Conservation (phyloP, 306 rosid species). For the Oemleria cerasiformis region DNA sequence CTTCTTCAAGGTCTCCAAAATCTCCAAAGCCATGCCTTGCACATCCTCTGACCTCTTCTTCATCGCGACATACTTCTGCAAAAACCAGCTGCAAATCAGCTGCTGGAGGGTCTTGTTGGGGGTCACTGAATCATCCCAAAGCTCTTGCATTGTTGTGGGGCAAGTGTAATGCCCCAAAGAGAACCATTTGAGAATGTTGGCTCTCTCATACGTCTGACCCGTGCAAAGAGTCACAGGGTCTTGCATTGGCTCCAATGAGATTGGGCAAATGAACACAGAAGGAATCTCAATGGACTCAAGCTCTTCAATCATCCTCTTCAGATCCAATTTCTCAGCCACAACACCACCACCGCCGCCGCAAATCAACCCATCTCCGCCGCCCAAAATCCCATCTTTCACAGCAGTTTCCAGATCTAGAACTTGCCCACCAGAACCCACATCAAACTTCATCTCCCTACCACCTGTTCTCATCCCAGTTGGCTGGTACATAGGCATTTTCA, state of each 20-base stretch:
- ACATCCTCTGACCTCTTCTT: slow-evolving; percentile 67
- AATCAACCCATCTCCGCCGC: slow-evolving; percentile 34
- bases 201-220: slow-evolving; percentile 81
- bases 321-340: slow-evolving; percentile 46
- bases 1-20: slow-evolving; percentile 51
- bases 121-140: slow-evolving; percentile 70
- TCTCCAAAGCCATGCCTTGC: slow-evolving; percentile 55
- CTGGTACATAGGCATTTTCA: slow-evolving; percentile 46
- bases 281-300: slow-evolving; percentile 64
- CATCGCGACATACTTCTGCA: slow-evolving; percentile 47
- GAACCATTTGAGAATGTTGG: slow-evolving; percentile 75
- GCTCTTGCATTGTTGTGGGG: slow-evolving; percentile 86
- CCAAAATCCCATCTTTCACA: slow-evolving; percentile 60
- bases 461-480: slow-evolving; percentile 16
- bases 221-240: slow-evolving; percentile 90
- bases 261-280: slow-evolving; percentile 72
- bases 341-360: slow-evolving; percentile 23
- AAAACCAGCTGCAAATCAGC: slow-evolving; percentile 63
- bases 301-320: slow-evolving; percentile 57
- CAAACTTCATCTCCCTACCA: slow-evolving; percentile 30
- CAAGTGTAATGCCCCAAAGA: slow-evolving; percentile 71
- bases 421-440: slow-evolving; percentile 42
- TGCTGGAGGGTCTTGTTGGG: slow-evolving; percentile 62
- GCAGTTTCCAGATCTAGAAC: slow-evolving; percentile 63
- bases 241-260: slow-evolving; percentile 72